A percentile compares a stretch with the other conserved stretches of the same genome.
Conservation (phyloP, 176 grass and related monocot species). For the Lolium perenne region DNA sequence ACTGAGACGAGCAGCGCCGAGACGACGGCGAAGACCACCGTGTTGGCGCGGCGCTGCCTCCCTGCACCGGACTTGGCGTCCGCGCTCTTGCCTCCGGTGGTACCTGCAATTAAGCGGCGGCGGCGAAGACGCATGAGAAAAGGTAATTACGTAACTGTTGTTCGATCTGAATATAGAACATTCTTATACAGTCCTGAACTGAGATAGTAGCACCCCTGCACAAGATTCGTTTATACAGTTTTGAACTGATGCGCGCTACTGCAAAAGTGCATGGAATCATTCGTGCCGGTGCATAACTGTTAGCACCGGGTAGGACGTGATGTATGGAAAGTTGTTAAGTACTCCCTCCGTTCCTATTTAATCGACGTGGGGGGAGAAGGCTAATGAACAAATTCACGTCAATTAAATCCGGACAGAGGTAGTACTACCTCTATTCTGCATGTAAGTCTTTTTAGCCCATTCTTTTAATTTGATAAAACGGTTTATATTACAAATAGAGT, state of each 20-base stretch:
- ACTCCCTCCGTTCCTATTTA: too few relatives aligned
- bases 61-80: neutral
- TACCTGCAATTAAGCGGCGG: constrained; percentile 19
- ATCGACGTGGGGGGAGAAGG: too few relatives aligned
- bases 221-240: neutral
- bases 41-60: neutral
- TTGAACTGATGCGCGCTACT: neutral
- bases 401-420: too few relatives aligned
- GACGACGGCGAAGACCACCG: constrained; percentile 21
- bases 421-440: too few relatives aligned
- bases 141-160: neutral
- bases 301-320: too few relatives aligned
- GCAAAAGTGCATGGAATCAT: neutral
- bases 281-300: neutral
- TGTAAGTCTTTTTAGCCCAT: too few relatives aligned
- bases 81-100: constrained; percentile 33
- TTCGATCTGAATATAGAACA: neutral
- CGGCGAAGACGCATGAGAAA: neutral
- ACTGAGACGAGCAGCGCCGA: constrained; percentile 17
- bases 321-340: too few relatives aligned
- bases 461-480: too few relatives aligned
- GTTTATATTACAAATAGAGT: too few relatives aligned
- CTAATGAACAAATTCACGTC: too few relatives aligned
- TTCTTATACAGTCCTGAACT: neutral
- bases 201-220: neutral